A percentile compares a stretch with the other conserved stretches of the same genome.
Conservation (phyloP, 192 early-diverging fungal species). For the Geranomyces variabilis region DNA sequence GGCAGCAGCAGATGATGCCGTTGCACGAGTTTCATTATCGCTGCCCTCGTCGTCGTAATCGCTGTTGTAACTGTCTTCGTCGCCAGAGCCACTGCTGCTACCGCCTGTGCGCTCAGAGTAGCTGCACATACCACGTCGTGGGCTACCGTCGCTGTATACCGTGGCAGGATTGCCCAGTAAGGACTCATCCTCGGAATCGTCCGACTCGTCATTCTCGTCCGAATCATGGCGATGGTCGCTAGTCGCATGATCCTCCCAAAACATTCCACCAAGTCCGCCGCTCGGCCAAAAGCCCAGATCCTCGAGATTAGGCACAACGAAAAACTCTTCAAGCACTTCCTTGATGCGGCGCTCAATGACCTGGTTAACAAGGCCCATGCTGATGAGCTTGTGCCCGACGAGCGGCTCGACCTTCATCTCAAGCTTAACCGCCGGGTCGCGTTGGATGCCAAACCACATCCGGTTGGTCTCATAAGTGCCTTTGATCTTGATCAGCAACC, state of each 20-base stretch:
- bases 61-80: neutral
- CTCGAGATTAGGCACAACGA: constrained; percentile 90
- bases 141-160: no score
- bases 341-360: constrained; percentile 84
- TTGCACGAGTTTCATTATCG: neutral
- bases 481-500: constrained; percentile 75
- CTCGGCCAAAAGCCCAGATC: constrained; percentile 74
- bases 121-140: no score
- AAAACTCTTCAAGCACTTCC: constrained; percentile 73
- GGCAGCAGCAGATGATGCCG: neutral
- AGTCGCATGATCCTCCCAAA: constrained; percentile 39
- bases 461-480: constrained; percentile 75
- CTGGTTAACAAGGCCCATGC: constrained; percentile 75
- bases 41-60: constrained; percentile 9
- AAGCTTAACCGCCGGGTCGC: constrained; percentile 73
- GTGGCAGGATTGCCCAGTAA: no score
- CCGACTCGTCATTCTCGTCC: neutral
- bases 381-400: constrained; percentile 83
- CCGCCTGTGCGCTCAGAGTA: neutral
- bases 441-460: constrained; percentile 85
- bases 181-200: neutral
- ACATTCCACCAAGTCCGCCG: constrained; percentile 40
- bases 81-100: no score
- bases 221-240: constrained; percentile 22
- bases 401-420: constrained; percentile 70